Evolutionary conservation across 805 yeast genomes (phyloP).

Genomic region (Kurtzmaniella cleridarum): DNA sequence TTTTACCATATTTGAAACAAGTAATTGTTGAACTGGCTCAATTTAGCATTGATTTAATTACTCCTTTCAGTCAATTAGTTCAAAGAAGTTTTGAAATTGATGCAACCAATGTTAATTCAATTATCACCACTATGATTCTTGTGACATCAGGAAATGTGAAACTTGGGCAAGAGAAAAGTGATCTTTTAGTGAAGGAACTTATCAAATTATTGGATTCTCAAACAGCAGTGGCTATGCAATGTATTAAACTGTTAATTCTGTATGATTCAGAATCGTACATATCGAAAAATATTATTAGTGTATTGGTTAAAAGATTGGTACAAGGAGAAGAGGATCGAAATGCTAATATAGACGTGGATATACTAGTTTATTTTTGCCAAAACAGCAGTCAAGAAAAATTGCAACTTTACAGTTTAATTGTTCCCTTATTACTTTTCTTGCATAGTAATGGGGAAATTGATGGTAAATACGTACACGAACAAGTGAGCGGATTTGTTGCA

Average conservation of each 20-base stretch:
- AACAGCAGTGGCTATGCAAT: conserved; percentile 41
- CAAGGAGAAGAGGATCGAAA: conserved; percentile 8
- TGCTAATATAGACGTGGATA: conserved; percentile 25
- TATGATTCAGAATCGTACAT: conserved; percentile 17
- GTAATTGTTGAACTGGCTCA: conserved; percentile 18
- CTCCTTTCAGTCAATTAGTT: conserved; percentile 22
- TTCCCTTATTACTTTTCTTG: conserved; percentile 33
- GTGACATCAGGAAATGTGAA: conserved; percentile 30
- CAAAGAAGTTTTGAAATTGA: conserved; percentile 14
- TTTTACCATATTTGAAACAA: conserved; percentile 40
- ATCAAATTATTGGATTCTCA: conserved; percentile 18
- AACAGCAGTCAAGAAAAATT: conserved; percentile 18
- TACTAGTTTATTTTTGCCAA: conserved; percentile 42
- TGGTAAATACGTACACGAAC: conserved; percentile 39
- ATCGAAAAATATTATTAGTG: conserved; percentile 33
- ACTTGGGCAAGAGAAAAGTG: conserved; percentile 19
- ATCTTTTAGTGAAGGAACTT: conserved; percentile 17
- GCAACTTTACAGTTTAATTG: conserved; percentile 16
- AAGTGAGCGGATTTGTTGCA: conserved; percentile 42
- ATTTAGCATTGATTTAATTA: conserved; percentile 14
- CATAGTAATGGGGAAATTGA: conserved; percentile 14
- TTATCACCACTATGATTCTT: conserved; percentile 30
- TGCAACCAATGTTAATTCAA: conserved; percentile 16
- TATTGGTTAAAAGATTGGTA: conserved; percentile 37
- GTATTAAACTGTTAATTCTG: conserved; percentile 53